Conservation (phyloP, 2,329 filamentous ascomycete species). For the Aspergillus felis region DNA sequence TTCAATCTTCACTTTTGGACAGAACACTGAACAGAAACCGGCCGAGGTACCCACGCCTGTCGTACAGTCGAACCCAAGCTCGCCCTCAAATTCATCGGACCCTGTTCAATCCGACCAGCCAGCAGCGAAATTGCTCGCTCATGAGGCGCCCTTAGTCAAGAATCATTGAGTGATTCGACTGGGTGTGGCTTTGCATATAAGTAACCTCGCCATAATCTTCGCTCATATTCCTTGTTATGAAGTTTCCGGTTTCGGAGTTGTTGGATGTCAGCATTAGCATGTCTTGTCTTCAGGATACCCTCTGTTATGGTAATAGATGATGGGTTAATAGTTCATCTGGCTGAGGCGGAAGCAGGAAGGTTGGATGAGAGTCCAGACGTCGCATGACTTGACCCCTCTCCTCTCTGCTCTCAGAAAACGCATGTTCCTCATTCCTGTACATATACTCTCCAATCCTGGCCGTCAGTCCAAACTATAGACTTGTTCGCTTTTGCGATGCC, state of each 20-base stretch:
- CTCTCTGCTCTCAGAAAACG: neutral
- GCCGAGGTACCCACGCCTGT: constrained; percentile 3
- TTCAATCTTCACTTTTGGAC: constrained; percentile 29
- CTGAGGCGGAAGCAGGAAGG: neutral
- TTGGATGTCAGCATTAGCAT: neutral
- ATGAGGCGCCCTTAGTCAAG: neutral
- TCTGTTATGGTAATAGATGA: neutral
- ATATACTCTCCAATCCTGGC: neutral
- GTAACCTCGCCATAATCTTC: neutral
- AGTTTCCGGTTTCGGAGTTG: neutral
- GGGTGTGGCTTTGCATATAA: neutral
- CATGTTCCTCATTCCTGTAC: neutral
- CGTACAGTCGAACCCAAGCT: constrained; percentile 5
- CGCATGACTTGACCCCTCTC: neutral
- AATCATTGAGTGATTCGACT: neutral
- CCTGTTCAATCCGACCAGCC: neutral
- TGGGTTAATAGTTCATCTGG: neutral
- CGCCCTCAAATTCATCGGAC: neutral
- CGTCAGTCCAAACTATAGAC: neutral
- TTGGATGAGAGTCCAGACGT: neutral
- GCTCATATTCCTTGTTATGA: neutral
- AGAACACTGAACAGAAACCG: constrained; percentile 10
- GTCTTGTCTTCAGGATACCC: neutral
- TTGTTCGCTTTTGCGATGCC: neutral
- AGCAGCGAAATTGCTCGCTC: neutral